Conservation (phyloP, 495 filamentous ascomycete genomes). For the Neurospora sp. region DNA sequence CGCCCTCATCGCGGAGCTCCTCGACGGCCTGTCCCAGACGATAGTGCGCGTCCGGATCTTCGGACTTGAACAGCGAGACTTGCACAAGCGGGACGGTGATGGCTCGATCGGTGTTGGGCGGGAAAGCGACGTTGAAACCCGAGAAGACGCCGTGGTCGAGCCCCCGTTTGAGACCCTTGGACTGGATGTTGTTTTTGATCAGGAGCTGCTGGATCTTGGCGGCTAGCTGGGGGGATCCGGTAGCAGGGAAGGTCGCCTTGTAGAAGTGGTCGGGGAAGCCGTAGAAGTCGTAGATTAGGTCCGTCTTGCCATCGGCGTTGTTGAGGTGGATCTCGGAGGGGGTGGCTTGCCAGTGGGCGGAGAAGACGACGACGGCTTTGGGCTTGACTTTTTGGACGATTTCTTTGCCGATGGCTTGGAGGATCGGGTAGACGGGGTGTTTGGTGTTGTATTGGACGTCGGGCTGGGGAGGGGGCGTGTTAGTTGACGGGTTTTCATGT, state of each 20-base stretch:
- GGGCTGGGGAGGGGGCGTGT: slow-evolving; percentile 36
- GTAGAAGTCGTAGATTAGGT: slow-evolving; percentile 82
- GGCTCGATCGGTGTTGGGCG: slow-evolving; percentile 56
- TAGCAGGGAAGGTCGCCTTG: slow-evolving; percentile 58
- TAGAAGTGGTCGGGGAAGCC: slow-evolving; percentile 58
- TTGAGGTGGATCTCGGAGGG: slow-evolving; percentile 58
- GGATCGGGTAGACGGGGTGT: slow-evolving; percentile 64
- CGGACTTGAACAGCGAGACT: slow-evolving; percentile 61
- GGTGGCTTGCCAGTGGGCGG: slow-evolving; percentile 71
- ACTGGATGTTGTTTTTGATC: slow-evolving; percentile 49
- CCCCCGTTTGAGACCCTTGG: slow-evolving; percentile 53
- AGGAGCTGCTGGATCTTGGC: slow-evolving; percentile 53
- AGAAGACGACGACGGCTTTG: slow-evolving; percentile 76
- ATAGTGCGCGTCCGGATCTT: slow-evolving; percentile 63
- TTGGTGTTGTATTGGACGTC: slow-evolving; percentile 62
- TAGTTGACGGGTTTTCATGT: background rate
- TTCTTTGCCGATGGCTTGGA: slow-evolving; percentile 60
- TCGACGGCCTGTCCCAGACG: slow-evolving; percentile 59
- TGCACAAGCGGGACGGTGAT: slow-evolving; percentile 71
- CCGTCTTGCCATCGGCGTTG: slow-evolving; percentile 48
- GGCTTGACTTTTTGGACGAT: slow-evolving; percentile 75
- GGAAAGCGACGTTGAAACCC: slow-evolving; percentile 61
- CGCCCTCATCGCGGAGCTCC: slow-evolving; percentile 56
- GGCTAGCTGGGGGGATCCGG: slow-evolving; percentile 56
- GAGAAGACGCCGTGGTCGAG: slow-evolving; percentile 79